Base-by-base conservation (phyloP, 768 basidiomycete genomes). In the Sarcodon aspratus region DNA sequence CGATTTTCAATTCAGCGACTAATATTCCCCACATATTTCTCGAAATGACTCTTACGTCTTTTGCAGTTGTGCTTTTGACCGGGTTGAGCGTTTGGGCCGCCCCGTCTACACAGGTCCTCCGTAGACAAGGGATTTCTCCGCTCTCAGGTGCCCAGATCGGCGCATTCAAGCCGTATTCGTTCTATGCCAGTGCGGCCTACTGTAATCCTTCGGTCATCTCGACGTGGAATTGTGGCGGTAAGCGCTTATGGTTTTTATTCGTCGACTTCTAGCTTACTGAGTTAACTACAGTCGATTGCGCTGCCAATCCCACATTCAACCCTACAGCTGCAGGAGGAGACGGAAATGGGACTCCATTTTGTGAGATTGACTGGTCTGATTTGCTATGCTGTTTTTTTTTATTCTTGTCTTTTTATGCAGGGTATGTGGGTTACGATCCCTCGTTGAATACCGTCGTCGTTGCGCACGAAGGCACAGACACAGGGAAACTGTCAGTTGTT, bases 341-440 rank as follows among this genome's bases (percentile, higher is more conserved):
- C 45, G 76, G 73, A 6, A 50, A 54, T 42, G 45, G 44, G 0
- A 57, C 63, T 1, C 76, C 75, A 50, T 76, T 66, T 53, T 78
- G 58, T 61, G 21, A 12, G 57, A 17, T 32, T 40, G 3, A 46
- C n/a, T 33, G 33, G n/a, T 36, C 17, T 10, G n/a, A 11, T n/a
- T 36, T 45, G 48, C 33, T 33, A 15, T 40, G 27, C 13, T 33
- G 32, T 47, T 27, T 9, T 47, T 34, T 15, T 1, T n/a, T 21
- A 48, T 18, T 17, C 76, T 6, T 21, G 13, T 37, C 11, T 10
- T 17, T 11, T 9, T 40, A n/a, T 33, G n/a, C 45, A 77, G 76
- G 75, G 75, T 76, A 63, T 48, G 76, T 78, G 27, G 76, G 76
- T n/a, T 78, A 65, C 51, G 71, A 71, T 49, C 68, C 74, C 0